Evolutionary conservation across 2,329 filamentous ascomycete genomes (phyloP).

Genomic region (Corinectria fuckeliana): DNA sequence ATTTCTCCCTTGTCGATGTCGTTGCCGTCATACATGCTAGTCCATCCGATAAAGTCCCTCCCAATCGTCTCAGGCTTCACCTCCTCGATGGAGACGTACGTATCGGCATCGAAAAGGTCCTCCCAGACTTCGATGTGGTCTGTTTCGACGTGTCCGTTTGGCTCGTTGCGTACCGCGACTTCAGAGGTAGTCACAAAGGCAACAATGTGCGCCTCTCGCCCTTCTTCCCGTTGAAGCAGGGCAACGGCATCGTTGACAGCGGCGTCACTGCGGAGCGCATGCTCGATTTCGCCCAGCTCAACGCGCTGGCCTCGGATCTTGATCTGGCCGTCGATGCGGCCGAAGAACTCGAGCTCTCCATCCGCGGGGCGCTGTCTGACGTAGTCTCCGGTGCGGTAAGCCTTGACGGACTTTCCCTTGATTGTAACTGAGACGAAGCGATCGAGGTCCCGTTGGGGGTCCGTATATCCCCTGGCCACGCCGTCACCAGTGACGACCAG

Average conservation of each 20-base stretch:
- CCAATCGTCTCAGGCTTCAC: constrained; percentile 21
- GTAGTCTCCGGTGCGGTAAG: constrained; percentile 27
- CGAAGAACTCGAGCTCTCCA: constrained; percentile 20
- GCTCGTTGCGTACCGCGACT: background rate
- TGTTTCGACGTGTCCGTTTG: background rate
- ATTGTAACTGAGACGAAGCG: background rate
- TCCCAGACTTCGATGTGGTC: constrained; percentile 12
- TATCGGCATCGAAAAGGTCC: constrained; percentile 18
- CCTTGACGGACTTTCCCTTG: background rate
- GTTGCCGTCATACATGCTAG: constrained; percentile 35
- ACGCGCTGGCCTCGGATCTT: constrained; percentile 32
- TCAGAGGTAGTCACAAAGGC: background rate
- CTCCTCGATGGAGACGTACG: constrained; percentile 21
- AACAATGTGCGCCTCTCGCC: background rate
- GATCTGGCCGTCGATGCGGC: constrained; percentile 31
- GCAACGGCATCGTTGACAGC: background rate
- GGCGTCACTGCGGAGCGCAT: background rate
- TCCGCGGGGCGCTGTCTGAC: constrained; percentile 19
- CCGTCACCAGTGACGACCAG: constrained; percentile 37
- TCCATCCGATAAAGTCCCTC: constrained; percentile 36
- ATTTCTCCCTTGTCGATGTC: constrained; percentile 39
- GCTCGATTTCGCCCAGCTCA: constrained; percentile 31
- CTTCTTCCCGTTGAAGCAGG: background rate
- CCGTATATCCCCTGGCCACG: background rate
- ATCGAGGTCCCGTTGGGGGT: background rate